phyloP scores from a whole-genome alignment of 202 grass and related monocot species.

The Carex arenaria region DNA sequence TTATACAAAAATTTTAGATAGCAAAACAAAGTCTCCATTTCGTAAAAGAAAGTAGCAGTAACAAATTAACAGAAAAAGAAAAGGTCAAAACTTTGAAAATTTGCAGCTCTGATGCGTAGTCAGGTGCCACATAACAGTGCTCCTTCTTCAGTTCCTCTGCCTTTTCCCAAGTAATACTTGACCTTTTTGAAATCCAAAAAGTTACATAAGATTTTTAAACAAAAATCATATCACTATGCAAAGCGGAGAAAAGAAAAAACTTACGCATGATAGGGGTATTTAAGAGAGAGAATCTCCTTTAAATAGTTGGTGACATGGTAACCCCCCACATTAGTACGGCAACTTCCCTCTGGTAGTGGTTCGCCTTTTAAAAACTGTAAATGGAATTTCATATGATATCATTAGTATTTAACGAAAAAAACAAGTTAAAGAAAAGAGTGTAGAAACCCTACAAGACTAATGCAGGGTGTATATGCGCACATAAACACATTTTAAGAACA shows the following conservation, averaged over 20 bases:
- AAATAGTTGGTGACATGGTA: slow-evolving; percentile 89
- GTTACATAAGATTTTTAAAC: slow-evolving; percentile 16
- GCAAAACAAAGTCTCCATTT: neutral
- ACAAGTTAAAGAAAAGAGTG: neutral
- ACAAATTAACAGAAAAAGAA: slow-evolving; percentile 10
- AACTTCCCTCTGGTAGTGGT: slow-evolving; percentile 75
- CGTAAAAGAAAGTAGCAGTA: neutral
- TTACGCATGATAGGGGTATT: slow-evolving; percentile 85
- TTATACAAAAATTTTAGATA: neutral
- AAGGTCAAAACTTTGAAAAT: slow-evolving; percentile 61
- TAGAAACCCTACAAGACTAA: neutral
- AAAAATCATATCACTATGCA: slow-evolving; percentile 18
- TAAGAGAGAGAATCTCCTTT: slow-evolving; percentile 94
- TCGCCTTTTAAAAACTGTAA: slow-evolving; percentile 83
- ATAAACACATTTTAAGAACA: neutral
- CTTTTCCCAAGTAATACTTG: slow-evolving; percentile 92
- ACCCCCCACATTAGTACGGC: slow-evolving; percentile 85
- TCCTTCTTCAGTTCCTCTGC: slow-evolving; percentile 94
- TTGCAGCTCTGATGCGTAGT: slow-evolving; percentile 81
- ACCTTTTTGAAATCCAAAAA: slow-evolving; percentile 45
- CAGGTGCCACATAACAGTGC: slow-evolving; percentile 79
- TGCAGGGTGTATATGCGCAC: neutral
- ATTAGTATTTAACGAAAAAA: neutral
- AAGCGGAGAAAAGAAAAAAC: slow-evolving; percentile 33
- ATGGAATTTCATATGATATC: slow-evolving; percentile 5